A percentile compares a stretch with the other conserved stretches of the same genome.
Evolutionary conservation across 495 filamentous ascomycete species (phyloP).

Genomic region (Xanthoparmelia taractica): DNA sequence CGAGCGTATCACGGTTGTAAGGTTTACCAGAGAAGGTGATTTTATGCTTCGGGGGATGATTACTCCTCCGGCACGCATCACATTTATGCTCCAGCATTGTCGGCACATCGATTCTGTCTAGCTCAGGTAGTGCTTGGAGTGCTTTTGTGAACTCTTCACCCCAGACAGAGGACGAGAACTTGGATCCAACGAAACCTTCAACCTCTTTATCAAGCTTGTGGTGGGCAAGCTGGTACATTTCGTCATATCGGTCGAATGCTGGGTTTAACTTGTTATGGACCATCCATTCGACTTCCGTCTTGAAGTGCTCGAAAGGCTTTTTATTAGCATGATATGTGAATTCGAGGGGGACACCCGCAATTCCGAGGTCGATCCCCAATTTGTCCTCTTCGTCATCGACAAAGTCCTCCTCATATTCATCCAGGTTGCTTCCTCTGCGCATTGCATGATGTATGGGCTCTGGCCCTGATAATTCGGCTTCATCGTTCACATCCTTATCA

Average conservation of each 20-base stretch:
- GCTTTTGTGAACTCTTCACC: conserved; percentile 55
- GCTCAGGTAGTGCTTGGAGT: conserved; percentile 56
- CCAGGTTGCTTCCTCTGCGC: conserved; percentile 27
- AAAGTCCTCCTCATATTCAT: conserved; percentile 65
- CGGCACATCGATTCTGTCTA: conserved; percentile 33
- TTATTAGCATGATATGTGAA: conserved; percentile 60
- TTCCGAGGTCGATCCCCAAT: conserved; percentile 52
- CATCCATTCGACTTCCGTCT: conserved; percentile 73
- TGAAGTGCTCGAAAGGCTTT: conserved; percentile 69
- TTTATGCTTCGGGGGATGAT: conserved; percentile 56
- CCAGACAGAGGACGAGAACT: conserved; percentile 70
- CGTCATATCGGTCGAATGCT: conserved; percentile 56
- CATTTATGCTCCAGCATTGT: conserved; percentile 45
- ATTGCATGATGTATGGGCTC: conserved; percentile 24
- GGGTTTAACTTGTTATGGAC: conserved; percentile 71
- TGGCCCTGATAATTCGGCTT: conserved; percentile 29
- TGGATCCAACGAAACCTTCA: conserved; percentile 57
- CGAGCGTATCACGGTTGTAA: conserved; percentile 62
- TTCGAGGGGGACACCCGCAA: conserved; percentile 59
- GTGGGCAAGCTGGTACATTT: conserved; percentile 64
- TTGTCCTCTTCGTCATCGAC: conserved; percentile 53
- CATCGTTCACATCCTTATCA: conserved; percentile 34
- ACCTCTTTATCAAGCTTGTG: conserved; percentile 67
- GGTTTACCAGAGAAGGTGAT: conserved; percentile 59
- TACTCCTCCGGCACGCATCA: conserved; percentile 67